Evolutionary conservation across 768 basidiomycete species (phyloP).

Genomic region (Cantharellus anzutake): DNA sequence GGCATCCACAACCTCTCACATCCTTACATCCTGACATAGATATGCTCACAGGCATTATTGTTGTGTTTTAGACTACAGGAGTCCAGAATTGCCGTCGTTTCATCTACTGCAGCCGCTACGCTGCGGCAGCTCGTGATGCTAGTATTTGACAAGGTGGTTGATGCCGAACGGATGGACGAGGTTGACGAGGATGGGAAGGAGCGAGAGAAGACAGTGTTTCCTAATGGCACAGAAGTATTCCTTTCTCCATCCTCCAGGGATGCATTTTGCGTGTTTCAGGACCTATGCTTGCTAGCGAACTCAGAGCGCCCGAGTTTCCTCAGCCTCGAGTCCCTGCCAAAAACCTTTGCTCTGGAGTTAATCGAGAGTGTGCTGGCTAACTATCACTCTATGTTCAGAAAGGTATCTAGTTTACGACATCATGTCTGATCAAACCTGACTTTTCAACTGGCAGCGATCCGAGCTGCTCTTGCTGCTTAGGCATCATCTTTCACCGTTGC

Average conservation of each 20-base stretch:
- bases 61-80: conserved; percentile 93
- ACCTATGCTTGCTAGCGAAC: conserved; percentile 76
- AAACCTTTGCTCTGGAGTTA: conserved; percentile 91
- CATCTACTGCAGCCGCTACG: conserved; percentile 91
- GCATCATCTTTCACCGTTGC: conserved; percentile 76
- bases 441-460: conserved; percentile 31
- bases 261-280: conserved; percentile 77
- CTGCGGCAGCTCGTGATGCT: conserved; percentile 95
- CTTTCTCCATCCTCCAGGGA: conserved; percentile 67
- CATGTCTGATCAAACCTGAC: neutral
- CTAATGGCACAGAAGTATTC: conserved; percentile 42
- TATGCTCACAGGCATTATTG: conserved; percentile 48
- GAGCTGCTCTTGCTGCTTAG: conserved; percentile 75
- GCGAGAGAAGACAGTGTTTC: conserved; percentile 26
- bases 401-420: conserved; percentile 26
- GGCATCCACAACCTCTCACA: no score
- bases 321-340: conserved; percentile 61
- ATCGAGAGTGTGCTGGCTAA: conserved; percentile 94
- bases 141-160: conserved; percentile 83
- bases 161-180: conserved; percentile 37
- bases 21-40: neutral
- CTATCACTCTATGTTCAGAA: conserved; percentile 68
- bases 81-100: conserved; percentile 87
- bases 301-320: conserved; percentile 65
- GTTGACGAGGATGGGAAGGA: neutral